Percentiles rank a stretch among this genome's conserved stretches.
Conservation (phyloP, 129 eudicot species). For the Flaveria trinervia region DNA sequence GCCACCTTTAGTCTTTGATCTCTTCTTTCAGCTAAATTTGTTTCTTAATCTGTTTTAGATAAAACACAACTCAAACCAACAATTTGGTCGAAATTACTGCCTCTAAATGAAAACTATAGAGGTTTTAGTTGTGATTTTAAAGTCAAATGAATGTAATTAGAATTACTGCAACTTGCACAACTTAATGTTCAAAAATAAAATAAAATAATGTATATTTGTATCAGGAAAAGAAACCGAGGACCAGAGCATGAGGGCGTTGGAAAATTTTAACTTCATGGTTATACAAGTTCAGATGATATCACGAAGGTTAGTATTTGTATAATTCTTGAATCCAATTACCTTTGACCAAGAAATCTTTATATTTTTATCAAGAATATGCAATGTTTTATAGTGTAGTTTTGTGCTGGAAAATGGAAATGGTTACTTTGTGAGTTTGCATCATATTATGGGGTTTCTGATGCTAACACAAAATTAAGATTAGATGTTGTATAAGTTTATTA, state of each 20-base stretch:
- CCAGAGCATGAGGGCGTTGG: conserved; percentile 88
- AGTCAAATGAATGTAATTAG: background rate
- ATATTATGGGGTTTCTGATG: conserved; percentile 76
- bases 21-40: background rate
- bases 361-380: conserved; percentile 2
- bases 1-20: conserved; percentile 4
- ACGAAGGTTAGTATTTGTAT: conserved; percentile 49
- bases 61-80: background rate
- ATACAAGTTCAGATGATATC: background rate
- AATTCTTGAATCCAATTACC: background rate
- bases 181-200: background rate
- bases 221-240: conserved; percentile 75
- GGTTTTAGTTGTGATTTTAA: background rate
- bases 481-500: background rate
- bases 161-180: background rate
- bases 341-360: conserved; percentile 7
- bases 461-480: conserved; percentile 72
- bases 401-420: conserved; percentile 54
- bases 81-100: background rate
- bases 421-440: conserved; percentile 67
- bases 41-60: background rate
- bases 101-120: background rate
- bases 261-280: conserved; percentile 32
- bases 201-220: background rate
- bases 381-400: conserved; percentile 68